phyloP scores from a whole-genome alignment of 2,329 filamentous ascomycete genomes.

The Alternaria triticina region DNA sequence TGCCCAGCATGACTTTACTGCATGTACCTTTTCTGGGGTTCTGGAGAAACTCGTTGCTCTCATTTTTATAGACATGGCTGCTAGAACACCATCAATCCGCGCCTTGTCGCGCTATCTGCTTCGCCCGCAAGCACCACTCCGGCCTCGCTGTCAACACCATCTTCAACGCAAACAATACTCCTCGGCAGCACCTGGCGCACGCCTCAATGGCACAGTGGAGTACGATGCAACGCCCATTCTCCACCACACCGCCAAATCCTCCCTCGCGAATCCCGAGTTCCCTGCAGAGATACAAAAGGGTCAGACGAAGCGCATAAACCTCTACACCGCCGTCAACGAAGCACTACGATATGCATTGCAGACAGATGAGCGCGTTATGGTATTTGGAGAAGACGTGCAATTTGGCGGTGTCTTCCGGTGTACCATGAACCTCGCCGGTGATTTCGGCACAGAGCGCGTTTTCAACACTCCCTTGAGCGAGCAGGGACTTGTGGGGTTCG shows the following conservation, averaged over 20 bases:
- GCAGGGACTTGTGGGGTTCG: constrained; percentile 94
- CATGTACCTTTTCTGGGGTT: neutral
- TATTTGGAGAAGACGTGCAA: constrained; percentile 96
- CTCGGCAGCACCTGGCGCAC: constrained; percentile 56
- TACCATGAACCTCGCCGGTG: constrained; percentile 86
- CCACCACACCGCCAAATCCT: constrained; percentile 76
- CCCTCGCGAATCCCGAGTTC: constrained; percentile 75
- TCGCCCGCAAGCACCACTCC: constrained; percentile 34
- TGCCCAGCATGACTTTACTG: constrained; percentile 11
- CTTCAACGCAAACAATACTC: constrained; percentile 53
- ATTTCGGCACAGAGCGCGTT: constrained; percentile 85
- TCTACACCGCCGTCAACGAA: constrained; percentile 93
- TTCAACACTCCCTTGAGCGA: constrained; percentile 97
- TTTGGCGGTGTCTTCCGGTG: constrained; percentile 97
- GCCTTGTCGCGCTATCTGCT: constrained; percentile 39
- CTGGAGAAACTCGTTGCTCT: neutral
- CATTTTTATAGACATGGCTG: constrained; percentile 26
- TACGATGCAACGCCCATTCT: constrained; percentile 83
- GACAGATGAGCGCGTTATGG: constrained; percentile 81
- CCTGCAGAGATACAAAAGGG: constrained; percentile 68
- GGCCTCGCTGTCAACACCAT: constrained; percentile 30
- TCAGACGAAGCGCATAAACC: constrained; percentile 83
- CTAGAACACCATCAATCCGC: constrained; percentile 40
- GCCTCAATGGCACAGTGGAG: constrained; percentile 85
- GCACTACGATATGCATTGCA: constrained; percentile 82